Evolutionary conservation across 1,284 basidiomycete genomes (phyloP), one percentile per base, ranked within the genome.

Genomic region (Amylostereum areolatum): DNA sequence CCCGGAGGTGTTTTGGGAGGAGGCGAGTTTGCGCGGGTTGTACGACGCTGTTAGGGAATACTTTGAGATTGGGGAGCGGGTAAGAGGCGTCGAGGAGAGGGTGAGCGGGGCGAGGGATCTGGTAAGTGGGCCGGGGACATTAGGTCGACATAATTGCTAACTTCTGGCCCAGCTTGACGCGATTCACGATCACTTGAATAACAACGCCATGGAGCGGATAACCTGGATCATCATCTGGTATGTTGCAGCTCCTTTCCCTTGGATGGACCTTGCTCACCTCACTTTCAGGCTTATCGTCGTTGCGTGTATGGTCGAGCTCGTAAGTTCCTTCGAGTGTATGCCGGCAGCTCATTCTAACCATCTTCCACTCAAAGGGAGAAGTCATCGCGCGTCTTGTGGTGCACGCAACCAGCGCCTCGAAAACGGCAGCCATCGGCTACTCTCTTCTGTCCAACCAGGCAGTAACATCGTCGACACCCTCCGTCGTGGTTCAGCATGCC

Each of bases 31-130:
- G 59, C 88, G 90, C 61, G 88, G 85, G 43, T 67, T 97, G 32
- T 97, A 97, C 65, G 91, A 95, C 61, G 93, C 94, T 0, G 93
- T 96, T 45, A 73, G 93, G 53, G 93, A 95, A 58, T 98, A 98
- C 63, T 89, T 97, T 75, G 94, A 98, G 68, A 92, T 97, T 47
- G 84, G 84, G 39, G 82, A 80, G 10, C 71, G 95, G 32, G 92
- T 96, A 12, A 81, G 88, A 62, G 89, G 87, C 24, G 68, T 98
- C 56, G 97, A 97, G 62, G 94, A 97, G 65, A 86, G 92, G 52
- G 69, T 97, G 40, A 83, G 83, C 0, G 89, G 96, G 2, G 91
- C 90, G 5, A 91, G 89, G 59, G 92, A 92, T 69, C 78, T 95
- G 65, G 87, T 92, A 60, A 59, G 88, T 76, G 6, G 41, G 18